Evolutionary conservation across 2,329 filamentous ascomycete species (phyloP), one percentile per base, ranked within the genome.

Genomic region (Rugonectria rugulosa): DNA sequence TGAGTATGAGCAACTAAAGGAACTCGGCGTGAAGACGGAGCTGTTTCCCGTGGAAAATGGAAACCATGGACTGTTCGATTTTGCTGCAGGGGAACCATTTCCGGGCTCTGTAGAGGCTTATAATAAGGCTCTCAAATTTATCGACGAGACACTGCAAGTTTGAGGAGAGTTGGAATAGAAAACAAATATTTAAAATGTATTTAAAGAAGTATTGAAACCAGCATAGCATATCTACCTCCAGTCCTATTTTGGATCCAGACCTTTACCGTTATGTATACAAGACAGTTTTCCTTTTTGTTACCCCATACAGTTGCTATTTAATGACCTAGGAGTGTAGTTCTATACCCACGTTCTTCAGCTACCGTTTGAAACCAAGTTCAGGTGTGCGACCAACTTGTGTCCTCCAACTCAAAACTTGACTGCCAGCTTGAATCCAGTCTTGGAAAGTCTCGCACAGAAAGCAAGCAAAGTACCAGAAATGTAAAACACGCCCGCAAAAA

Each of bases 401-500:
- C n/a, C n/a, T n/a, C n/a, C n/a, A n/a, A n/a, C n/a, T 42, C 17
- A 55, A 10, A 44, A 45, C 40, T 55, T 55, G 19, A 27, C 45
- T 2, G 32, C 38, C 14, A 55, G 32, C 26, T 49, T 55, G 2
- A 45, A 21, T 8, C 40, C 40, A 15, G 45, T 55, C 32, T 45
- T 48, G 15, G 21, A 29, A 32, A 55, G 32, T 32, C 52, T 43
- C 3, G 52, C 52, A 3, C 19, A 38, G 37, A 64, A 37, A 5
- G 53, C 55, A 11, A 61, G 53, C 0, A 19, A 38, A 0, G 64
- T 63, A 3, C 64, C 65, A 3, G 23, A 34, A 6, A 62, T 3
- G 17, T 63, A 67, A 10, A 67, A 59, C 2, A 63, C 51, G 2
- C 61, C 65, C 0, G 64, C 48, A 60, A 77, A 77, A 4, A 76